phyloP scores from a whole-genome alignment of 495 filamentous ascomycete species.

The Astrothelium macrocarpum region DNA sequence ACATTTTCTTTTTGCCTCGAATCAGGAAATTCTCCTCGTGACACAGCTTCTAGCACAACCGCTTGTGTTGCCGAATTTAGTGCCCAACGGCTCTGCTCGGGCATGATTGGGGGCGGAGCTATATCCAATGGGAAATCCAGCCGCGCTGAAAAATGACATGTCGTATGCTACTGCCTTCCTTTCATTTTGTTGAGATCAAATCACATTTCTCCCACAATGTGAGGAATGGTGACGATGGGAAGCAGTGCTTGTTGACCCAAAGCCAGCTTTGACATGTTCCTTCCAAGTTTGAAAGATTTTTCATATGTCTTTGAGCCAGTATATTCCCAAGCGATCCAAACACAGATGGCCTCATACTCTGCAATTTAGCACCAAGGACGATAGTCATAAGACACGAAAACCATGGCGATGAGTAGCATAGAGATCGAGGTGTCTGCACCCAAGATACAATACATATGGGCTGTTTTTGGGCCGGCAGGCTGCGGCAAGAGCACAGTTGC shows the following conservation, averaged over 20 bases:
- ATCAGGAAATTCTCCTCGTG: not conserved
- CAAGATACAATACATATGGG: slow-evolving; percentile 79
- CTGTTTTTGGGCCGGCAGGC: slow-evolving; percentile 94
- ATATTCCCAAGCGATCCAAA: not conserved
- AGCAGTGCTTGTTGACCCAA: not conserved
- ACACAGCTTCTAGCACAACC: not conserved
- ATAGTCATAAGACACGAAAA: not conserved
- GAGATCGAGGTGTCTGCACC: not conserved
- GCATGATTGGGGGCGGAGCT: not conserved
- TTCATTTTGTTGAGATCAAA: not conserved
- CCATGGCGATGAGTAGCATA: not conserved
- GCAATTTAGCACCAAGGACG: not conserved
- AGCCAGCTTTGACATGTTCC: not conserved
- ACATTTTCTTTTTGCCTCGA: not conserved
- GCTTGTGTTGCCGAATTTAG: not conserved
- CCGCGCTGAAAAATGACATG: not conserved
- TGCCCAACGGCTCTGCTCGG: not conserved
- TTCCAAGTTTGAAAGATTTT: not conserved
- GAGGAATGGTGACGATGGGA: not conserved
- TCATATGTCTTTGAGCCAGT: not conserved
- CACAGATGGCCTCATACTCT: not conserved
- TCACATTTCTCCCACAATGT: not conserved
- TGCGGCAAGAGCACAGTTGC: slow-evolving; percentile 95
- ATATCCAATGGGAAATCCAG: not conserved
- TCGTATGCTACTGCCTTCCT: not conserved